phyloP scores from a whole-genome alignment of 148 eudicot species.

The Chenopodium formosanum region DNA sequence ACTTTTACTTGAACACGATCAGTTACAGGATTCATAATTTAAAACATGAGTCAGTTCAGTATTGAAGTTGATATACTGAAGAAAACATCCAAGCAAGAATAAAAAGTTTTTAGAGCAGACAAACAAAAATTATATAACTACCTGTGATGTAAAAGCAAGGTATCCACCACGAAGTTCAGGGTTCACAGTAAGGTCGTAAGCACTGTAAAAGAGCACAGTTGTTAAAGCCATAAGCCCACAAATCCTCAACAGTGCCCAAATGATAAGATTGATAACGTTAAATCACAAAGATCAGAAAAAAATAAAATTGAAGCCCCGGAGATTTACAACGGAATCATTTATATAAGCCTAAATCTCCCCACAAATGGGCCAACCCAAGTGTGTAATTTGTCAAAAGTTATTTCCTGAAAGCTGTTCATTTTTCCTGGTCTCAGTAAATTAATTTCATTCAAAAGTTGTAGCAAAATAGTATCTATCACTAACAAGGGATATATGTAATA shows the following conservation, averaged over 20 bases:
- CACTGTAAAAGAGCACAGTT: constrained; percentile 47
- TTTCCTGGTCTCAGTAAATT: not conserved
- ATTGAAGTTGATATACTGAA: not conserved
- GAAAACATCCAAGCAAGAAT: not conserved
- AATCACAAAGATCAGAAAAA: not conserved
- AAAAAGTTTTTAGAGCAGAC: not conserved
- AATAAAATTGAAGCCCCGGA: not conserved
- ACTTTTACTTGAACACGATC: not conserved
- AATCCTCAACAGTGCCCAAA: not conserved
- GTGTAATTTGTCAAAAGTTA: not conserved
- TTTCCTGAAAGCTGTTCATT: not conserved
- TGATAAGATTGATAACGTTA: not conserved
- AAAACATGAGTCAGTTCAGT: not conserved
- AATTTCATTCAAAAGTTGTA: not conserved
- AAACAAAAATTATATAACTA: constrained; percentile 27
- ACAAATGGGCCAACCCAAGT: not conserved
- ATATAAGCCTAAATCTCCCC: not conserved
- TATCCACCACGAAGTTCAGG: constrained; percentile 73
- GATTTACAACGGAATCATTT: constrained; percentile 1
- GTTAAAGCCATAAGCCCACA: not conserved
- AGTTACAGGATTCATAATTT: not conserved
- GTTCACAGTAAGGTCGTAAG: constrained; percentile 61
- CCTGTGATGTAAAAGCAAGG: constrained; percentile 85
- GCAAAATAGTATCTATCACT: not conserved
- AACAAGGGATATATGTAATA: not conserved